Conservation (phyloP, 345 rosid genomes). For the Microcos paniculata region DNA sequence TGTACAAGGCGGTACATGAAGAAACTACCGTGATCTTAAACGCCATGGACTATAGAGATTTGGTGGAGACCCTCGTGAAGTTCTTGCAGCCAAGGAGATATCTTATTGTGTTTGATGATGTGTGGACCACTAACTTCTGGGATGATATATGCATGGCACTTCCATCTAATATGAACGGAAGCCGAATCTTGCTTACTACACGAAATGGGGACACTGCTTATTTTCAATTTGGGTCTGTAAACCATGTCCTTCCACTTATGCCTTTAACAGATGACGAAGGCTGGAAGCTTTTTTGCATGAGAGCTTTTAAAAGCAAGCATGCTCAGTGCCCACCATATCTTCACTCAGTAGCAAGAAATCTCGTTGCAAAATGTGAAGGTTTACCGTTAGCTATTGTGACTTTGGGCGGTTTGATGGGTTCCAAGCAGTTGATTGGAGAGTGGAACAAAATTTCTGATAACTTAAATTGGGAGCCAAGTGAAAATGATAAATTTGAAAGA, state of each 20-base stretch:
- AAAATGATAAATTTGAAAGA: conserved; percentile 14
- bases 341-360: neutral
- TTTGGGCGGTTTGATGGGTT: conserved; percentile 22
- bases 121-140: conserved; percentile 3
- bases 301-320: conserved; percentile 14
- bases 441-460: conserved; percentile 13
- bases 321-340: conserved; percentile 13
- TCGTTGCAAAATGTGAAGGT: conserved; percentile 19
- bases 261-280: neutral
- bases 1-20: conserved; percentile 25
- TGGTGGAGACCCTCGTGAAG: conserved; percentile 31
- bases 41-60: conserved; percentile 28
- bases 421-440: conserved; percentile 4
- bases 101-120: conserved; percentile 36
- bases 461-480: conserved; percentile 16
- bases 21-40: conserved; percentile 22
- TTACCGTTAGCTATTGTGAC: conserved; percentile 23
- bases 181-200: conserved; percentile 25
- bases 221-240: neutral
- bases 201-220: conserved; percentile 12
- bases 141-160: neutral
- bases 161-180: conserved; percentile 1
- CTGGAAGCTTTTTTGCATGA: conserved; percentile 21
- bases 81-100: conserved; percentile 32
- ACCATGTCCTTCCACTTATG: neutral